Base-by-base conservation (phyloP, 2,329 filamentous ascomycete species). In the Rutstroemia sydowiana region DNA sequence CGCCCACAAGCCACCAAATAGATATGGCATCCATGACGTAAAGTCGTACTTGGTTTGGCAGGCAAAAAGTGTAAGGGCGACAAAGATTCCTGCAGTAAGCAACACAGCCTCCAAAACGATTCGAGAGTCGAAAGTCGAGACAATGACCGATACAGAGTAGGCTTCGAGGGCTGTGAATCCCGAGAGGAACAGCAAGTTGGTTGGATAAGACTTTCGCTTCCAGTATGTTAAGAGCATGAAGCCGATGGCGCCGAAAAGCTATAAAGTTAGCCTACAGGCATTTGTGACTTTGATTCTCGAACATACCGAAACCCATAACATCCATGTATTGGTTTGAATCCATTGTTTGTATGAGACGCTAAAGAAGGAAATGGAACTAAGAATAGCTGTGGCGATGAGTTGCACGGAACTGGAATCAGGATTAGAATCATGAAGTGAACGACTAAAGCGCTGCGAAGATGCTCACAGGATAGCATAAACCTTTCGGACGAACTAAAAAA, bases 41-140 rank as follows among this genome's bases (percentile, higher is more conserved):
- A 98, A 98, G 75, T 98, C 93, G 68, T 98, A 98, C 70, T 95
- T 95, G 59, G 87, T 88, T 75, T 98, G 93, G 79, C 91, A 95
- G 45, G 93, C 93, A 69, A 98, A 97, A 41, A 91, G 70, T 1
- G 85, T 88, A 47, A 90, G 79, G 64, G 88, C 82, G 62, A 88
- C 74, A 66, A 92, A 91, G 65, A 91, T 87, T 47, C 85, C 87
- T 14, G 84, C 85, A 47, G 93, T 98, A 53, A 98, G 82, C 59
- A 95, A 71, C 31, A 95, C 84, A 14, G 93, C 93, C 70, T 95
- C 85, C 44, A 98, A 78, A 20, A 98, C 93, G 65, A 97, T 85
- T 47, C 76, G 75, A 18, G 83, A 82, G 55, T 92, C 76, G 73
- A 93, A 96, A 71, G 95, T 95, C 20, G 88, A 95, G 2, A 93